Percentiles rank a stretch among this genome's conserved stretches.
Evolutionary conservation across 2,329 filamentous ascomycete species (phyloP).

Genomic region (Aspergillus spinulosporus): DNA sequence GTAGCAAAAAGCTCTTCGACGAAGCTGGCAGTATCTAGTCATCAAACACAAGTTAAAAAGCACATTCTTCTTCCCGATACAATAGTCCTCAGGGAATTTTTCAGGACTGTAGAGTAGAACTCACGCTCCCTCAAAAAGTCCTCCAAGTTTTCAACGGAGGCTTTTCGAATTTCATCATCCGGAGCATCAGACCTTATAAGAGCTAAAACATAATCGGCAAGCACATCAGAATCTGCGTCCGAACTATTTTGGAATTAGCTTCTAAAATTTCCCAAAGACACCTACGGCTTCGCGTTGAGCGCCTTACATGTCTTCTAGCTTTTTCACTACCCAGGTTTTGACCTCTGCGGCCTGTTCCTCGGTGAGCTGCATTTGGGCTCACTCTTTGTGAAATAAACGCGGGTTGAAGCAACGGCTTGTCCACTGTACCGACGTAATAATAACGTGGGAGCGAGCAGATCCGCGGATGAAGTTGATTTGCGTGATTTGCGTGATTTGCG

Average conservation of each 20-base stretch:
- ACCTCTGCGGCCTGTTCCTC: constrained; percentile 55
- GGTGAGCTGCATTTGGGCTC: constrained; percentile 52
- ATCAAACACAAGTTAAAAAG: constrained; percentile 16
- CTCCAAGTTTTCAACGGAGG: constrained; percentile 56
- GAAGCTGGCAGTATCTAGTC: constrained; percentile 52
- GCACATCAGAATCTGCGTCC: constrained; percentile 62
- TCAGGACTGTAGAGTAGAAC: constrained; percentile 18
- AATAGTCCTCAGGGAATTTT: neutral
- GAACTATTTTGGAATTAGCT: constrained; percentile 43
- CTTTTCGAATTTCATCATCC: constrained; percentile 54
- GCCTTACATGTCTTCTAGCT: constrained; percentile 58
- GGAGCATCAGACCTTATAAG: constrained; percentile 59
- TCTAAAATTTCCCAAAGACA: neutral
- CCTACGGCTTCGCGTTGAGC: neutral
- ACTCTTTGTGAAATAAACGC: neutral
- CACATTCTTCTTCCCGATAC: neutral
- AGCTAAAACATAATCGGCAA: constrained; percentile 63
- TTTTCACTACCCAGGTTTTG: constrained; percentile 60
- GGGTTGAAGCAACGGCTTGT: neutral
- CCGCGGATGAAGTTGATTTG: neutral
- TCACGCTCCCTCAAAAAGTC: constrained; percentile 59
- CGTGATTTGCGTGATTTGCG: too few species aligned
- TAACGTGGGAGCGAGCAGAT: neutral
- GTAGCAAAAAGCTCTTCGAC: constrained; percentile 58
- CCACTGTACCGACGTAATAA: neutral